Conservation (phyloP, 208 protist genomes). For the Porcisia hertigi region DNA sequence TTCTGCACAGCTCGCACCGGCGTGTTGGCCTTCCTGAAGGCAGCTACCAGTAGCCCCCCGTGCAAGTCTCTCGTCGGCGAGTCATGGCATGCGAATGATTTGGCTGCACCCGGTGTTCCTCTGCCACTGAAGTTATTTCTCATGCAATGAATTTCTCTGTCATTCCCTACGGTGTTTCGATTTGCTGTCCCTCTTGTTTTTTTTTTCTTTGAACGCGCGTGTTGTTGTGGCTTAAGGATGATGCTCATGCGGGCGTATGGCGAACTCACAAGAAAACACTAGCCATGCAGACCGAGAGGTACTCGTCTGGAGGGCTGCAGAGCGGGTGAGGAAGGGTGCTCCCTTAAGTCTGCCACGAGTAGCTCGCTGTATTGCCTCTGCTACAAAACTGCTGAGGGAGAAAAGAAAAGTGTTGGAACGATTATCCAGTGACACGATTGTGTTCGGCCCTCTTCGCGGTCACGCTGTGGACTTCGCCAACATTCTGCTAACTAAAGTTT, state of each 20-base stretch:
- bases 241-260: slow-evolving; percentile 13
- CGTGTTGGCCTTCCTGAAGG: not conserved
- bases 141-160: not conserved
- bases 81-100: not conserved
- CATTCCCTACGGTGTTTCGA: not conserved
- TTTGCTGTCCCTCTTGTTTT: slow-evolving; percentile 3
- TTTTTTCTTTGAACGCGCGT: not conserved
- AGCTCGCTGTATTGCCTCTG: slow-evolving; percentile 16
- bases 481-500: slow-evolving; percentile 52
- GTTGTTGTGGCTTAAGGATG: not conserved
- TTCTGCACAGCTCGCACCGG: not conserved
- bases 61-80: not conserved
- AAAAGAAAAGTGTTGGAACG: slow-evolving; percentile 31
- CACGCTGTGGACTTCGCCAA: slow-evolving; percentile 76
- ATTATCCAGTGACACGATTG: slow-evolving; percentile 45
- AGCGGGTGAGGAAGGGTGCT: slow-evolving; percentile 14
- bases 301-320: slow-evolving; percentile 27
- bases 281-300: slow-evolving; percentile 32
- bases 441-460: slow-evolving; percentile 73
- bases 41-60: not conserved
- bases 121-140: not conserved
- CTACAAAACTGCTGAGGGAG: slow-evolving; percentile 14
- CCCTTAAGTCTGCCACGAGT: slow-evolving; percentile 20
- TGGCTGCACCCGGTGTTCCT: not conserved
- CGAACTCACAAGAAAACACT: slow-evolving; percentile 31